Evolutionary conservation across 164 flowering plant species (phyloP).

Genomic region (Malania oleifera): DNA sequence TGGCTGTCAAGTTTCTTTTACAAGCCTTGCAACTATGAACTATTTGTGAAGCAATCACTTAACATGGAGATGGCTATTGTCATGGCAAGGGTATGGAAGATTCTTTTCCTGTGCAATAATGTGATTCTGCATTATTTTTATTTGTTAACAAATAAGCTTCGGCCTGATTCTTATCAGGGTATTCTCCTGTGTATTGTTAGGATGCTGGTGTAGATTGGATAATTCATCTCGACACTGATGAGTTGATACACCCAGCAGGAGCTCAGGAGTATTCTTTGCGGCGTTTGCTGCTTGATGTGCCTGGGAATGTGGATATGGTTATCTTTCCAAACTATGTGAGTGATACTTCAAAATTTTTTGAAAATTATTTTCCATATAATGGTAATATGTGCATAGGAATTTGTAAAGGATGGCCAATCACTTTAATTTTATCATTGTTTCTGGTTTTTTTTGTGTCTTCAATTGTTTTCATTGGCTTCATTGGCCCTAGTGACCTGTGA

Average conservation of each 20-base stretch:
- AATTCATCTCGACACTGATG: slow-evolving; percentile 96
- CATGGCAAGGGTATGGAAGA: slow-evolving; percentile 86
- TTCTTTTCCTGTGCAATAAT: neutral
- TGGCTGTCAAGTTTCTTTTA: slow-evolving; percentile 96
- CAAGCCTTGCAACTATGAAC: slow-evolving; percentile 96
- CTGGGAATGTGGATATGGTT: slow-evolving; percentile 84
- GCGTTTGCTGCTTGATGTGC: slow-evolving; percentile 71
- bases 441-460: too few species aligned
- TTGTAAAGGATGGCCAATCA: too few species aligned
- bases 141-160: too few species aligned
- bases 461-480: too few species aligned
- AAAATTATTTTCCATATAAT: too few species aligned
- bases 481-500: too few species aligned
- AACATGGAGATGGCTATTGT: slow-evolving; percentile 99
- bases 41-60: slow-evolving; percentile 92
- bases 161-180: too few species aligned
- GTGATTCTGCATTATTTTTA: too few species aligned
- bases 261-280: slow-evolving; percentile 86
- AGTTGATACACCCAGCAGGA: slow-evolving; percentile 88
- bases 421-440: too few species aligned
- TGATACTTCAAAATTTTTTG: too few species aligned
- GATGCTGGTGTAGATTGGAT: slow-evolving; percentile 94
- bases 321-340: slow-evolving; percentile 97
- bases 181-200: slow-evolving; percentile 28
- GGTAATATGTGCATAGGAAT: too few species aligned